phyloP scores from a whole-genome alignment of 305 asterid species.

The Fraxinus angustifolia region DNA sequence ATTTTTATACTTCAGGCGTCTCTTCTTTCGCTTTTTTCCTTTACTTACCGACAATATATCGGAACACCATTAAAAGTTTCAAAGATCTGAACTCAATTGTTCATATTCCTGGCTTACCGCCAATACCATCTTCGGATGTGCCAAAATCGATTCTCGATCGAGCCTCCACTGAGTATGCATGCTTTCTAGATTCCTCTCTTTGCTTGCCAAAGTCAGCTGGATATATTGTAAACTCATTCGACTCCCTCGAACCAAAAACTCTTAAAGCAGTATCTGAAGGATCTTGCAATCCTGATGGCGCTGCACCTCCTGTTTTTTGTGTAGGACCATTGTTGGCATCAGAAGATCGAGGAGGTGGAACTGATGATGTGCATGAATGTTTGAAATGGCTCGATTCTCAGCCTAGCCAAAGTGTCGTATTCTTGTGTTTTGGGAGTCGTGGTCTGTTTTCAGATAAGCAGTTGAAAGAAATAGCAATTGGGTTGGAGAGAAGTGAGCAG shows the following conservation, averaged over 20 bases:
- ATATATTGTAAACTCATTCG: conserved; percentile 48
- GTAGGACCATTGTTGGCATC: conserved; percentile 54
- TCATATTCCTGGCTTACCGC: conserved; percentile 43
- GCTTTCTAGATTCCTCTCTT: conserved; percentile 17
- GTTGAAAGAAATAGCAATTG: conserved; percentile 49
- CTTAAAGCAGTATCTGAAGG: conserved; percentile 37
- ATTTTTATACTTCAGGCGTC: conserved; percentile 52
- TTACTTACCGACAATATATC: conserved; percentile 31
- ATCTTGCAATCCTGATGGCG: conserved; percentile 33
- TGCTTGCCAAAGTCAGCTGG: conserved; percentile 31
- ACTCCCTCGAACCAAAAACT: conserved; percentile 31
- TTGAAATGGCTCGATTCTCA: conserved; percentile 62
- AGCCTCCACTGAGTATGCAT: conserved; percentile 12
- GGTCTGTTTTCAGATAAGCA: conserved; percentile 45
- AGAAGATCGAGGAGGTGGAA: background rate
- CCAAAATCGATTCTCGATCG: conserved; percentile 36
- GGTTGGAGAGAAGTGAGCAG: conserved; percentile 50
- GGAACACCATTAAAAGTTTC: conserved; percentile 24
- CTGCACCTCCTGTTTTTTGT: conserved; percentile 51
- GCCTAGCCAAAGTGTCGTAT: conserved; percentile 52
- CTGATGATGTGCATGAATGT: conserved; percentile 29
- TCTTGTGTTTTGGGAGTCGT: conserved; percentile 60
- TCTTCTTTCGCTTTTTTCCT: conserved; percentile 21
- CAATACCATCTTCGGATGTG: conserved; percentile 43
- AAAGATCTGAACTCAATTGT: conserved; percentile 36